Evolutionary conservation across 352 stramenopile species (phyloP).

Genomic region (Pythium scleroteichum): DNA sequence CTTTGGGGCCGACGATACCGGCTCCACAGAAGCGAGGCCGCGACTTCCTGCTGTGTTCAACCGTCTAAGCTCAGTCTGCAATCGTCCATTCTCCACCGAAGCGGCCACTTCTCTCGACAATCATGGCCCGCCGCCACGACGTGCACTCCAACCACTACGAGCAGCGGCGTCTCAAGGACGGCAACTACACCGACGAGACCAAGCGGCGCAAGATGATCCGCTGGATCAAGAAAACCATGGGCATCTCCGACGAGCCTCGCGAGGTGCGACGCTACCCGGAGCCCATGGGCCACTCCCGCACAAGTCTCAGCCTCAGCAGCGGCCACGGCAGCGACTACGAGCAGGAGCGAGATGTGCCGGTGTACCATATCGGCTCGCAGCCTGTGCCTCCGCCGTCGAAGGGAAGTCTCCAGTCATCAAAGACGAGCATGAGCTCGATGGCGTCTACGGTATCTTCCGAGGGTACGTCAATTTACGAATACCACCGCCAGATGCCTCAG

Average conservation of each 20-base stretch:
- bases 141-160: slow-evolving; percentile 4
- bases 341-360: slow-evolving; percentile 3
- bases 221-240: slow-evolving; percentile 33
- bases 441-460: background rate
- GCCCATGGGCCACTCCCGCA: background rate
- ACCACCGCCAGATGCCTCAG: slow-evolving; percentile 17
- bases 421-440: slow-evolving; percentile 3
- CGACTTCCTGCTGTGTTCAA: too few relatives aligned
- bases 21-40: too few relatives aligned
- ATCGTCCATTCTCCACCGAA: too few relatives aligned
- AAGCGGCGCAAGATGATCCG: slow-evolving; percentile 31
- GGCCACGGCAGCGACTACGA: background rate
- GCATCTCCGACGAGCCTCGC: slow-evolving; percentile 14
- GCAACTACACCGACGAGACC: slow-evolving; percentile 8
- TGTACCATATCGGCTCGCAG: slow-evolving; percentile 8
- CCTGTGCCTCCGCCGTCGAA: background rate
- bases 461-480: slow-evolving; percentile 12
- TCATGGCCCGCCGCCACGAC: background rate
- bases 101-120: background rate
- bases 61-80: too few relatives aligned
- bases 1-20: too few relatives aligned
- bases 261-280: background rate
- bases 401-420: background rate
- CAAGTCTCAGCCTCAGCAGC: background rate
- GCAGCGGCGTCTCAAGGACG: slow-evolving; percentile 12